Percentiles rank a stretch among this genome's conserved stretches.
Evolutionary conservation across 345 rosid genomes (phyloP).

Genomic region (Brassica nigra): DNA sequence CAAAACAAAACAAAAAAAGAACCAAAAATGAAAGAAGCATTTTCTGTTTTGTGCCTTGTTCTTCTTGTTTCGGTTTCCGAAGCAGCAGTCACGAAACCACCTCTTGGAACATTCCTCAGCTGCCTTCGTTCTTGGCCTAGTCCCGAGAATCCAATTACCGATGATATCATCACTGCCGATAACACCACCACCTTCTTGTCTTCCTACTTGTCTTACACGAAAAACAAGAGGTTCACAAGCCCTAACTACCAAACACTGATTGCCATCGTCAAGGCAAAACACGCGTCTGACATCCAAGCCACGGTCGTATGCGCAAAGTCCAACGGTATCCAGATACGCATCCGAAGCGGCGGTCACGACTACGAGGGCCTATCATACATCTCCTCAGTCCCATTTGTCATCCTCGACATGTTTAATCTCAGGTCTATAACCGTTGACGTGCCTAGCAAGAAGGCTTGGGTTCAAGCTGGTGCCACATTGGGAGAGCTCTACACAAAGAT

Average conservation of each 20-base stretch:
- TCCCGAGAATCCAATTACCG: conserved; percentile 21
- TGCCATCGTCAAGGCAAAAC: conserved; percentile 30
- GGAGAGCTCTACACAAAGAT: too few relatives aligned
- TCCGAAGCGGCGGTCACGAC: conserved; percentile 45
- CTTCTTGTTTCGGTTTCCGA: conserved; percentile 16
- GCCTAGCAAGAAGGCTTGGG: too few relatives aligned
- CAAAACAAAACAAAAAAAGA: neutral
- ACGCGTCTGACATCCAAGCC: conserved; percentile 39
- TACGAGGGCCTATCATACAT: neutral
- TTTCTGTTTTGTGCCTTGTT: conserved; percentile 13
- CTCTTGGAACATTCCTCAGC: neutral
- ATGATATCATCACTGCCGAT: conserved; percentile 8
- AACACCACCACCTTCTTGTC: conserved; percentile 32
- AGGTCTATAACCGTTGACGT: too few relatives aligned
- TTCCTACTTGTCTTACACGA: conserved; percentile 28
- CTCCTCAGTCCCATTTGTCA: too few relatives aligned
- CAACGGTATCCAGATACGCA: conserved; percentile 29
- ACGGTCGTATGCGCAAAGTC: conserved; percentile 39
- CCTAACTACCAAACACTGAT: conserved; percentile 21
- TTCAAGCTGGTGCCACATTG: too few relatives aligned
- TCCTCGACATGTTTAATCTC: too few relatives aligned
- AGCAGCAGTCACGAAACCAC: neutral
- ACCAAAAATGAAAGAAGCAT: conserved; percentile 1
- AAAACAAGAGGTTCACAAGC: conserved; percentile 29
- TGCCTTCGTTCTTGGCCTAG: conserved; percentile 25